Evolutionary conservation across 352 stramenopile genomes (phyloP), one percentile per base, ranked within the genome.

Genomic region (Globisporangium canariense): DNA sequence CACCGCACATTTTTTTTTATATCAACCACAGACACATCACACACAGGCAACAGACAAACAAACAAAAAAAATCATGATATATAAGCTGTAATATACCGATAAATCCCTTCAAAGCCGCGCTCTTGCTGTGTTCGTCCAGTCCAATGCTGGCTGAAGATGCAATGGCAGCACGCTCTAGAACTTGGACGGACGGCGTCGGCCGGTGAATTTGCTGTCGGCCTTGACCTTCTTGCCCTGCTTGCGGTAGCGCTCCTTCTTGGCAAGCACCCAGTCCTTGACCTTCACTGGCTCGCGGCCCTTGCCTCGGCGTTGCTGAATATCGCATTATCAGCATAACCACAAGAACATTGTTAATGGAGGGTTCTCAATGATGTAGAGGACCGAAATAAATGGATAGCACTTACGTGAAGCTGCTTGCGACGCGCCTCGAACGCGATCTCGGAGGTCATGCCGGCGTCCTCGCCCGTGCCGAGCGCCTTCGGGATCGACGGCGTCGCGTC

Each of bases 141-240:
- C 18, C 32, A 45, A 32, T 13, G 40, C 40, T 28, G 30, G 22
- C 28, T 57, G n/a, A 16, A 41, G 28, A 25, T 25, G 52, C 16
- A 3, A 11, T 14, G 14, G 11, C 20, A 13, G 11, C 16, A 28
- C n/a, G 4, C 28, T 22, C 81, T 98, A 99, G 75, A 99, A 99
- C 71, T 96, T 96, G 59, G 78, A 87, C 46, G 94, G 93, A 69
- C 98, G 89, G 76, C 97, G 97, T 73, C 98, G 80, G 13, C 93
- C 98, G 18, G 97, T 99, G 77, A 98, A 99, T 74, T 99, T 99
- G 62, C 92, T 98, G 84, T 99, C 98, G 34, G 79, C 77, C 74
- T 98, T 97, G 62, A 98, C 96, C 55, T 98, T 92, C 76, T 99
- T 99, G 69, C 98, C 98, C 76, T 99, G 97, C 72, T 97, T 97